phyloP scores from a whole-genome alignment of 208 protist genomes.

The Trypanosoma avium region DNA sequence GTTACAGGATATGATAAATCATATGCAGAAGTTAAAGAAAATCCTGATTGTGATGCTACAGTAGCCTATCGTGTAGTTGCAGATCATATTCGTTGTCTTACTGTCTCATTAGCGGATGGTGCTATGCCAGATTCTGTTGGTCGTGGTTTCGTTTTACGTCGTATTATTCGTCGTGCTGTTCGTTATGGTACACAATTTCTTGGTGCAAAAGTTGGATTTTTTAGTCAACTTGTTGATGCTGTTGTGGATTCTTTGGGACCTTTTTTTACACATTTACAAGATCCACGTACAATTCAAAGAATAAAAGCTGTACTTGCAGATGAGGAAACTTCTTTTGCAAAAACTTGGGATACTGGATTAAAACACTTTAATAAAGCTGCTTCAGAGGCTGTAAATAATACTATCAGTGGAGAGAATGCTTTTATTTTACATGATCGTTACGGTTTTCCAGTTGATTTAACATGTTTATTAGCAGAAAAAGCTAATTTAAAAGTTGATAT shows the following conservation, averaged over 20 bases:
- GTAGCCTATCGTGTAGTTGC: conserved; percentile 98
- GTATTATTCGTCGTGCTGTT: conserved; percentile 97
- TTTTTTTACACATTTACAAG: conserved; percentile 94
- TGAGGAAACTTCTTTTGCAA: conserved; percentile 96
- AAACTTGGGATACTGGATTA: conserved; percentile 95
- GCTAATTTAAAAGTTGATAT: conserved; percentile 83
- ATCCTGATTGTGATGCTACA: conserved; percentile 86
- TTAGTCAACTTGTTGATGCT: conserved; percentile 90
- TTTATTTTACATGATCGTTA: conserved; percentile 96
- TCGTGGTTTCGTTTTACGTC: conserved; percentile 97
- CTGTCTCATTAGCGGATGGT: conserved; percentile 96
- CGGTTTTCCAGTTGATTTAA: conserved; percentile 98
- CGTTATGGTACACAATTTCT: conserved; percentile 97
- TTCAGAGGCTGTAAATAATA: conserved; percentile 60
- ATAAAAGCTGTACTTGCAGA: conserved; percentile 91
- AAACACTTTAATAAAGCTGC: conserved; percentile 92
- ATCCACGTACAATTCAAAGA: conserved; percentile 72
- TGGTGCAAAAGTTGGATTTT: conserved; percentile 91
- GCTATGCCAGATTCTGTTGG: conserved; percentile 94
- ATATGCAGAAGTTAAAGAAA: conserved; percentile 86
- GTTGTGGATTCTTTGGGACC: conserved; percentile 91
- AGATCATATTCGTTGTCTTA: conserved; percentile 99
- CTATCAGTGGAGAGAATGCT: conserved; percentile 87
- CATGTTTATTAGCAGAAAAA: conserved; percentile 97
- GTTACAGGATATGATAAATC: conserved; percentile 84